Base-by-base conservation (phyloP, 495 filamentous ascomycete genomes). In the Zalerion maritima region DNA sequence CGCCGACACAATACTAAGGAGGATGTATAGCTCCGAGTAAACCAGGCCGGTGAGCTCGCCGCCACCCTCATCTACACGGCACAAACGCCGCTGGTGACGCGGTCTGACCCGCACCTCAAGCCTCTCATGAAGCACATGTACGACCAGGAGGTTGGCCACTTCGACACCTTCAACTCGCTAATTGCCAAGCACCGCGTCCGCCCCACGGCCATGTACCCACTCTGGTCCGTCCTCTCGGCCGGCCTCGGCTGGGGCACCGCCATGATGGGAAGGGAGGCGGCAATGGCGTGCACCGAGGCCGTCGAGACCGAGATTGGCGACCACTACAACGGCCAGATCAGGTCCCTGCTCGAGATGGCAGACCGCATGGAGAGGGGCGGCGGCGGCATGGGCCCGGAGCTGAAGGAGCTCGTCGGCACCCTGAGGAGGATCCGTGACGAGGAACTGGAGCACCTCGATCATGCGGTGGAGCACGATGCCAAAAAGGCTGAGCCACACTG, bases 271-370 rank as follows among this genome's bases (percentile, higher is more conserved):
- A 70, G 80, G 21, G 87, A 96, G 57, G 87, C 89, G 0, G 85
- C 89, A 3, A 97, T 97, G 89, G 89, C 91, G 14, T 97, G 89
- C 47, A 97, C 89, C 7, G 89, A 97, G 56, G 89, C 89, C 4
- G 85, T 97, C 17, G 89, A 97, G 60, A 97, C 91, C 17, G 89
- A 96, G 61, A 97, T 97, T 39, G 89, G 91, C 1, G 71, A 69
- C 10, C 89, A 97, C 52, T 97, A 97, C 49, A 97, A 97, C 50
- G 75, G 73, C 22, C 89, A 97, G 57, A 79, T 97, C 18, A 54
- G 81, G 27, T 62, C 66, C 21, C 58, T 97, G 44, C 45, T 96
- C 17, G 69, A 71, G 33, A 94, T 92, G 81, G 64, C 81, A 37
- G 62, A 68, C 18, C 67, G 75, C 46, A 67, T 65, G 63, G 56